phyloP scores from a whole-genome alignment of 2,329 filamentous ascomycete species.

The Apiospora rasikravindrae region DNA sequence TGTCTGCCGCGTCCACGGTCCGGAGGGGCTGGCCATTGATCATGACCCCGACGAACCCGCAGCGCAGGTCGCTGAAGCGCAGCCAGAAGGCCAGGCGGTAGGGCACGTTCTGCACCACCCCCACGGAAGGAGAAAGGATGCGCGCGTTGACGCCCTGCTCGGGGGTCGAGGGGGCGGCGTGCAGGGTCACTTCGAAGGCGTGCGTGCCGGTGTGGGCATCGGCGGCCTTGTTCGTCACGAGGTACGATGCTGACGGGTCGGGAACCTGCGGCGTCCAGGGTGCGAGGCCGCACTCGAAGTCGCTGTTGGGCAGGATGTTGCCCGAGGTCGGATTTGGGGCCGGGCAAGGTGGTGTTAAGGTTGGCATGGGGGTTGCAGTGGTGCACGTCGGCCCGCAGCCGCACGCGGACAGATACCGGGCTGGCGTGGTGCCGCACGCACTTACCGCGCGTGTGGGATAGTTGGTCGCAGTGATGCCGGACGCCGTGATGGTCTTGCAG shows the following conservation, averaged over 20 bases:
- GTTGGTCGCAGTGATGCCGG: not conserved
- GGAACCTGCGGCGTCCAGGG: slow-evolving; percentile 29
- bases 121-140: not conserved
- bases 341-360: not conserved
- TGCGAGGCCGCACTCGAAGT: slow-evolving; percentile 29
- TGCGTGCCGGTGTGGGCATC: slow-evolving; percentile 21
- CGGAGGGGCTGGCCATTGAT: slow-evolving; percentile 24
- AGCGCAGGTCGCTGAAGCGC: slow-evolving; percentile 24
- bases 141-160: slow-evolving; percentile 26
- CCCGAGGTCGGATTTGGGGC: not conserved
- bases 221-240: not conserved
- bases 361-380: not conserved
- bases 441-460: not conserved
- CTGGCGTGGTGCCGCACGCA: not conserved
- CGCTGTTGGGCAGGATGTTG: slow-evolving; percentile 24
- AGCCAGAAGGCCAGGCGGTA: slow-evolving; percentile 26
- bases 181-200: slow-evolving; percentile 26
- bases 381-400: not conserved
- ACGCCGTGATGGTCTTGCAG: not conserved
- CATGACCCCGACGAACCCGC: slow-evolving; percentile 29
- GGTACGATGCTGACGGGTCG: slow-evolving; percentile 20
- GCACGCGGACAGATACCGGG: not conserved
- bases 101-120: slow-evolving; percentile 20
- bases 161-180: slow-evolving; percentile 18
- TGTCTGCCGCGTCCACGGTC: slow-evolving; percentile 26